Evolutionary conservation across 2,329 filamentous ascomycete genomes (phyloP).

Genomic region (Rasamsonia emersonii): DNA sequence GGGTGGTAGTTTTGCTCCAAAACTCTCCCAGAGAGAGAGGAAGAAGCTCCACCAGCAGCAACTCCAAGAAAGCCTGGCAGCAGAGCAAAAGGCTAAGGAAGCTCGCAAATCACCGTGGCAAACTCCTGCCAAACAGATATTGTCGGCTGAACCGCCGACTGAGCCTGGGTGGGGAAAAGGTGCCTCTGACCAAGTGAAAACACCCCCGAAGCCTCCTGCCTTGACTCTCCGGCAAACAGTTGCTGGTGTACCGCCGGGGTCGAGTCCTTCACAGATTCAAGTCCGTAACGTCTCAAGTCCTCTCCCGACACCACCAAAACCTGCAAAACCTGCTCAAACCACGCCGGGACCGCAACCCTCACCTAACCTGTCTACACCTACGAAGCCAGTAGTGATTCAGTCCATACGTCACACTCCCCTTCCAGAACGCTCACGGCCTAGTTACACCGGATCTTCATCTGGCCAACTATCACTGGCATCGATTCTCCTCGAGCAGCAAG

Average conservation of each 20-base stretch:
- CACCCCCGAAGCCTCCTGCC: slow-evolving; percentile 35
- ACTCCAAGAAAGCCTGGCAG: slow-evolving; percentile 33
- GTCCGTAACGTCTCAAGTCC: slow-evolving; percentile 22
- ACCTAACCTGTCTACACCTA: slow-evolving; percentile 13
- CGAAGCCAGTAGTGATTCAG: slow-evolving; percentile 26
- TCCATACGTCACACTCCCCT: slow-evolving; percentile 44
- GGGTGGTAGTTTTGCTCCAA: slow-evolving; percentile 39
- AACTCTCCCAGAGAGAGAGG: slow-evolving; percentile 83
- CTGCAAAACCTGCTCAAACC: slow-evolving; percentile 36
- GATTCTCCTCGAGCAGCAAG: slow-evolving; percentile 79
- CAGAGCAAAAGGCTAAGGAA: slow-evolving; percentile 27
- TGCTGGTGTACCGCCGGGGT: slow-evolving; percentile 31
- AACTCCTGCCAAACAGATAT: slow-evolving; percentile 20
- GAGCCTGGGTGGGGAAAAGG: slow-evolving; percentile 21
- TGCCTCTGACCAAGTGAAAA: slow-evolving; percentile 14
- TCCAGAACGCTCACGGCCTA: slow-evolving; percentile 18
- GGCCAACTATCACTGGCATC: slow-evolving; percentile 71
- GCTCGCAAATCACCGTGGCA: slow-evolving; percentile 55
- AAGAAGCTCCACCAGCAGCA: slow-evolving; percentile 72
- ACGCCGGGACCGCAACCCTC: slow-evolving; percentile 32
- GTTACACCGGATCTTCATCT: slow-evolving; percentile 42
- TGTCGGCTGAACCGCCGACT: slow-evolving; percentile 7
- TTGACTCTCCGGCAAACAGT: slow-evolving; percentile 57
- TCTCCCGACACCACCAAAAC: slow-evolving; percentile 21
- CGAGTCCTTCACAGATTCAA: slow-evolving; percentile 12